Evolutionary conservation across 2,329 filamentous ascomycete genomes (phyloP), one percentile per base, ranked within the genome.

Genomic region (Sporothrix humicola): DNA sequence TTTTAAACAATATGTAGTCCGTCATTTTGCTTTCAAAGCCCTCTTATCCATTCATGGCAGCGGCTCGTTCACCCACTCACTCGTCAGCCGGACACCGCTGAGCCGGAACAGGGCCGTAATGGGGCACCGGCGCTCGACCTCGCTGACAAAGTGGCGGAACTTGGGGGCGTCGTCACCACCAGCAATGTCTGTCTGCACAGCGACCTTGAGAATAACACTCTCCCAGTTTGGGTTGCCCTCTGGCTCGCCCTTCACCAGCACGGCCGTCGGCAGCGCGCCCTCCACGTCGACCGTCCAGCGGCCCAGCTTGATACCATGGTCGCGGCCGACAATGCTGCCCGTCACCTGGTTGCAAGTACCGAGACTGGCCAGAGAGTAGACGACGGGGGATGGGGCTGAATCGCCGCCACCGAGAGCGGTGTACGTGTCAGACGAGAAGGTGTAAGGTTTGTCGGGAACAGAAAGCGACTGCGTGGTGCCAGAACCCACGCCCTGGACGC

Each of bases 101-200:
- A 58, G 63, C 42, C 52, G 31, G 63, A 73, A 73, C n/a, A 73
- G 71, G 2, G 50, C 50, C 42, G 71, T 73, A 54, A 73, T 73
- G 23, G 71, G 71, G 26, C 71, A 73, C 3, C 71, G 71, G 42
- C 71, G 71, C 71, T 73, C 71, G 37, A 73, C 71, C 63, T 73
- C 71, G 52, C 61, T 59, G 10, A 52, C 63, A 61, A 73, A 73
- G 42, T 69, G 63, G 42, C 61, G 63, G 63, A 73, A 73, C 15
- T 26, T 37, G 50, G 61, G 52, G 46, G 13, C 31, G 48, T 31
- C 59, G 15, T 1, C 17, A 54, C 63, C 71, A 23, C 71, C 71
- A 1, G 15, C 15, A 15, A 69, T 61, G n/a, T 73, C 71, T 9
- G 71, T 73, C 52, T 73, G 71, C 52, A 73, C 71, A 2, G 20